Conservation (phyloP, 257 asterid genomes). For the Ballota nigra region DNA sequence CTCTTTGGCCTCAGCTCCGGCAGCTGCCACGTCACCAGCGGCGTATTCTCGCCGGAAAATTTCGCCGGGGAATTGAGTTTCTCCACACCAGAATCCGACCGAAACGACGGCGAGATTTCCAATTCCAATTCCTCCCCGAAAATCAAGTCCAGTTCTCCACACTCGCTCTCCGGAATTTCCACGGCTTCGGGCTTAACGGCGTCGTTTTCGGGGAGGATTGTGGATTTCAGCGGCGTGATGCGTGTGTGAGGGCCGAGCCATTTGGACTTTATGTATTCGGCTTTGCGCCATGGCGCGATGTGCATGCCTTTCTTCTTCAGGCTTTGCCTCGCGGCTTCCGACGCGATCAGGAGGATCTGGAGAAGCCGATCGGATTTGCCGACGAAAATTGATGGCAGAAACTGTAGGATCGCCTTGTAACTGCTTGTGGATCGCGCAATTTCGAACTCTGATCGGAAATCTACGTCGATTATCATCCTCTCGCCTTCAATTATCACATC, state of each 20-base stretch:
- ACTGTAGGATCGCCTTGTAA: conserved; percentile 61
- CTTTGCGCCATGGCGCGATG: conserved; percentile 92
- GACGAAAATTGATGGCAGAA: conserved; percentile 70
- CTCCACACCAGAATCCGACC: conserved; percentile 23
- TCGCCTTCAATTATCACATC: conserved; percentile 71
- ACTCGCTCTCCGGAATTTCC: conserved; percentile 34
- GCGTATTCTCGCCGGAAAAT: conserved; percentile 10
- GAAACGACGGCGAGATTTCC: not conserved
- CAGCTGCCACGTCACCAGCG: conserved; percentile 50
- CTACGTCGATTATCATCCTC: conserved; percentile 71
- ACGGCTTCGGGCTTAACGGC: conserved; percentile 14
- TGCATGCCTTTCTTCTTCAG: conserved; percentile 95
- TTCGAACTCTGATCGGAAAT: conserved; percentile 90
- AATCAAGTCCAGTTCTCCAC: conserved; percentile 55
- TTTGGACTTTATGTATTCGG: conserved; percentile 70
- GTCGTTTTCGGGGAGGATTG: not conserved
- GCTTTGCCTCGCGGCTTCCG: conserved; percentile 78
- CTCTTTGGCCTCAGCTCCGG: conserved; percentile 61
- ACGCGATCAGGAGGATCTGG: conserved; percentile 59
- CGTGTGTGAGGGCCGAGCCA: conserved; percentile 77
- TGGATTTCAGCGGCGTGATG: conserved; percentile 13
- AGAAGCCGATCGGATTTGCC: conserved; percentile 79
- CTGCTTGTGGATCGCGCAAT: conserved; percentile 78
- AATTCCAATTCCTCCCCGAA: conserved; percentile 38
- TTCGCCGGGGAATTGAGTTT: conserved; percentile 31